Evolutionary conservation across 2,329 filamentous ascomycete species (phyloP).

Genomic region (Scedosporium boydii): DNA sequence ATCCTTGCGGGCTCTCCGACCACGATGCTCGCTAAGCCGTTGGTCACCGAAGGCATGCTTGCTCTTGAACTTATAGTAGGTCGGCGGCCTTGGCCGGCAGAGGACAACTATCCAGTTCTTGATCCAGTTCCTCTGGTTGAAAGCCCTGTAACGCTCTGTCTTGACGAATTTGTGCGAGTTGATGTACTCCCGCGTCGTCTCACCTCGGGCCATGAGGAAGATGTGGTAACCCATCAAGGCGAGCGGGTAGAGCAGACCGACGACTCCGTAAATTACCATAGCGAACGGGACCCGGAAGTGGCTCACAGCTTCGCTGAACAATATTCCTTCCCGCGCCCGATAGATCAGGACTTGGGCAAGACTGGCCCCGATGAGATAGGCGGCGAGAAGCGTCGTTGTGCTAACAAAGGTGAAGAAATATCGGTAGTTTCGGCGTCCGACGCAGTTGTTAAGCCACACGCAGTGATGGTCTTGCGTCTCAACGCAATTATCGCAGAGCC

Average conservation of each 20-base stretch:
- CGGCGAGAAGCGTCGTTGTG: constrained; percentile 63
- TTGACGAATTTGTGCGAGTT: constrained; percentile 94
- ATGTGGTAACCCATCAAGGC: constrained; percentile 82
- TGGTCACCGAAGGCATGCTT: constrained; percentile 74
- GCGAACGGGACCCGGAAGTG: constrained; percentile 75
- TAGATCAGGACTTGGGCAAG: constrained; percentile 76
- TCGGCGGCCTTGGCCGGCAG: constrained; percentile 73
- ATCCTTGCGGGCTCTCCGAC: constrained; percentile 31
- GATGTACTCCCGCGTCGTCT: constrained; percentile 93
- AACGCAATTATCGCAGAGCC: constrained; percentile 92
- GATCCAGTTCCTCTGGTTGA: constrained; percentile 65
- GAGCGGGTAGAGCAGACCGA: constrained; percentile 70
- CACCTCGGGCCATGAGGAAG: constrained; percentile 80
- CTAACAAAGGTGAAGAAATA: constrained; percentile 93
- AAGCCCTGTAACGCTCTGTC: constrained; percentile 83
- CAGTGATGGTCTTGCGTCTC: constrained; percentile 98
- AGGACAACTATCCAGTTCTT: constrained; percentile 78
- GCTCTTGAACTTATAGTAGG: constrained; percentile 80
- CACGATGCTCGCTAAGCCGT: constrained; percentile 50
- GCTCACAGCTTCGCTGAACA: constrained; percentile 59
- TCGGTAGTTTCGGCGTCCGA: constrained; percentile 93
- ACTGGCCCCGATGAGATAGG: constrained; percentile 68
- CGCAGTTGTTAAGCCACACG: constrained; percentile 98
- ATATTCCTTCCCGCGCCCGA: constrained; percentile 49
- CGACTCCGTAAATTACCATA: constrained; percentile 72